Percentiles rank a stretch among this genome's conserved stretches.
These are phyloP conservation scores for Amphichorda felina DNA, from an alignment of 2,329 filamentous ascomycete species.

Conservation along the genomic window DNA sequence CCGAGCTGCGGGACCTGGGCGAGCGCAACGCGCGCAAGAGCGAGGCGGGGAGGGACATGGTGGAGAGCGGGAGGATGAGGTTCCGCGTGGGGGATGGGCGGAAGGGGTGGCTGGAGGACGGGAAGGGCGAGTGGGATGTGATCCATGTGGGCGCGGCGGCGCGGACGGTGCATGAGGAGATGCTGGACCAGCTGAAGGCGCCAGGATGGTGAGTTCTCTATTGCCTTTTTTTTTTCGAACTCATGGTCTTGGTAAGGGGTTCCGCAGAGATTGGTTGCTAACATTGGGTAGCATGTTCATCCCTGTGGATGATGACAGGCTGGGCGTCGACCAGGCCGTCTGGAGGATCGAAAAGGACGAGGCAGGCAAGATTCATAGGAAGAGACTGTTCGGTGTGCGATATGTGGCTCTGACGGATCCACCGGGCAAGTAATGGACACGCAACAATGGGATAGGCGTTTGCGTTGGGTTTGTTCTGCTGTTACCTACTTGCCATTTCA, in stretches of 20 bases:
- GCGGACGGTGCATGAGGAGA: conserved; percentile 53
- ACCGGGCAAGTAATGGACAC: conserved; percentile 19
- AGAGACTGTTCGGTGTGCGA: conserved; percentile 56
- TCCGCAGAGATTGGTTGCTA: not conserved
- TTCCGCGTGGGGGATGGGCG: conserved; percentile 70
- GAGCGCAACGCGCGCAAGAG: conserved; percentile 55
- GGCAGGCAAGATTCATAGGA: conserved; percentile 46
- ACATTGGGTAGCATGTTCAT: conserved; percentile 53
- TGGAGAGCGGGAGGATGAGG: conserved; percentile 52
- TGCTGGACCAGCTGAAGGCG: conserved; percentile 65
- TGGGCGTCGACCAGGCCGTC: conserved; percentile 46
- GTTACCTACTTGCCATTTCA: not conserved
- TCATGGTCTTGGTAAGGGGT: too few species aligned
- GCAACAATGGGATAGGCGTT: too few species aligned
- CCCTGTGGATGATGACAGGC: conserved; percentile 49
- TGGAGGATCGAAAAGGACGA: conserved; percentile 64
- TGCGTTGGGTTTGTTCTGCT: not conserved
- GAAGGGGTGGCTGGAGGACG: conserved; percentile 42
- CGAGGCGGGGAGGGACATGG: conserved; percentile 40
- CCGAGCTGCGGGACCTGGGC: conserved; percentile 48
- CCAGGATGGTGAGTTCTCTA: conserved; percentile 49
- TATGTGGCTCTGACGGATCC: conserved; percentile 72
- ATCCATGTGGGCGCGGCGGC: conserved; percentile 94
- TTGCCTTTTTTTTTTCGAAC: not conserved
- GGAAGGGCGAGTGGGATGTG: conserved; percentile 63